Percentiles rank a stretch among this genome's conserved stretches.
Conservation (phyloP, 192 early-diverging fungal species). For the Mortierella antarctica region DNA sequence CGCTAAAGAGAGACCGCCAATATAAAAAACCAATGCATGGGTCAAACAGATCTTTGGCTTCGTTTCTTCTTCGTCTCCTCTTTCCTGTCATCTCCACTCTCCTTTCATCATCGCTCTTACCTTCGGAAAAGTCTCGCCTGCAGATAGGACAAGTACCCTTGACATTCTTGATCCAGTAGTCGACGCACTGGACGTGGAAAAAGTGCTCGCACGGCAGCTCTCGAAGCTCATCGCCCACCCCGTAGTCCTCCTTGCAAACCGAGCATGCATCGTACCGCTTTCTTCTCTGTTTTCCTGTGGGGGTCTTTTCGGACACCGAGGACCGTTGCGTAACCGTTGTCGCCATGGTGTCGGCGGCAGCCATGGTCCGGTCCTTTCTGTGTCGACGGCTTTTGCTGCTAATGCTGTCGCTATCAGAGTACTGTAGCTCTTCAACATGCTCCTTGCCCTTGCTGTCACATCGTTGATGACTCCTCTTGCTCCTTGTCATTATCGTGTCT, state of each 20-base stretch:
- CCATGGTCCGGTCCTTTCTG: not conserved
- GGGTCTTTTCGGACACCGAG: not conserved
- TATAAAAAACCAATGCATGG: not conserved
- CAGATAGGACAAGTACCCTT: constrained; percentile 65
- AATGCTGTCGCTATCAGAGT: not conserved
- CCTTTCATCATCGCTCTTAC: constrained; percentile 14
- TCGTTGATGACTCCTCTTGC: not conserved
- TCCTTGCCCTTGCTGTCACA: not conserved
- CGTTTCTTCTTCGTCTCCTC: not conserved
- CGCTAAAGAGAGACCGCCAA: not conserved
- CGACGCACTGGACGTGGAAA: constrained; percentile 67
- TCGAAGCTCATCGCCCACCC: constrained; percentile 59
- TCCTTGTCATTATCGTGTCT: constrained; percentile 6
- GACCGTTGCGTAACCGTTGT: not conserved
- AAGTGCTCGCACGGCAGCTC: constrained; percentile 65
- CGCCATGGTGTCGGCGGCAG: not conserved
- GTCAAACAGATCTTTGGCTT: not conserved
- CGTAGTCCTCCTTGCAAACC: constrained; percentile 68
- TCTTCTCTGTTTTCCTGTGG: constrained; percentile 7
- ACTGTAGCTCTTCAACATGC: constrained; percentile 14
- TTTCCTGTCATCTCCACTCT: too few relatives aligned
- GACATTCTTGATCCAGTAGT: constrained; percentile 62
- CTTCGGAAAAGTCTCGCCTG: constrained; percentile 48
- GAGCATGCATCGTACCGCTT: constrained; percentile 56
- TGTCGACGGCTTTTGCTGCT: not conserved